Evolutionary conservation across 2,329 filamentous ascomycete species (phyloP), one percentile per base, ranked within the genome.

Genomic region (Fusarium nisikadoi): DNA sequence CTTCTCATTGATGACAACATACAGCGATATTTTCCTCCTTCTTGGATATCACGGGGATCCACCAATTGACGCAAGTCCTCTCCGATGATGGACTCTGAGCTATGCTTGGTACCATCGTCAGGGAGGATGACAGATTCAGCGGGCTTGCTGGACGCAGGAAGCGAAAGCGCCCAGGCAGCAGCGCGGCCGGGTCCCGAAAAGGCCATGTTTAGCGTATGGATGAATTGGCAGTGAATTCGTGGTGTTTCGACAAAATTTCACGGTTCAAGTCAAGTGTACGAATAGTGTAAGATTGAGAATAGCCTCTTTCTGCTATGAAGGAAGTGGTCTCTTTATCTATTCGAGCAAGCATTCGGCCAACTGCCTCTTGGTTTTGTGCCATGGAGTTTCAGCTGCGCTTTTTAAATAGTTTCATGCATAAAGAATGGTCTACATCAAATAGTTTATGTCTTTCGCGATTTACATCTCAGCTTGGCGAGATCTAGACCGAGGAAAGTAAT

Each of bases 21-120:
- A 56, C 53, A 56, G 14, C 53, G 53, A 25, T 56, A 56, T 27
- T 35, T 56, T 5, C 53, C 53, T 8, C 53, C 53, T 16, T 56
- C 53, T 14, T 56, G 19, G 8, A 56, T n/a, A 35, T 56, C 53
- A 1, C 1, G 10, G 1, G 13, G 9, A 13, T 46, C 53, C 8
- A 56, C 53, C 19, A 46, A 11, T 9, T 35, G n/a, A 13, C 53
- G 53, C 39, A 20, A 3, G 20, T 56, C 53, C 13, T 56, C 39
- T 12, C 39, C 38, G 1, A 56, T 27, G 14, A 56, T 56, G 8
- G 39, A 56, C 17, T 56, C 53, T 17, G 23, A 53, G 49, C 14
- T 38, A 7, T 33, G 33, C 14, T 19, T 46, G 19, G n/a, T 46
- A 25, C 53, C 53, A 12, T 56, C 39, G 2, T n/a, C 39, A 12